phyloP scores from a whole-genome alignment of 2,329 filamentous ascomycete species.

The Stagonosporopsis cucurbitacearum region DNA sequence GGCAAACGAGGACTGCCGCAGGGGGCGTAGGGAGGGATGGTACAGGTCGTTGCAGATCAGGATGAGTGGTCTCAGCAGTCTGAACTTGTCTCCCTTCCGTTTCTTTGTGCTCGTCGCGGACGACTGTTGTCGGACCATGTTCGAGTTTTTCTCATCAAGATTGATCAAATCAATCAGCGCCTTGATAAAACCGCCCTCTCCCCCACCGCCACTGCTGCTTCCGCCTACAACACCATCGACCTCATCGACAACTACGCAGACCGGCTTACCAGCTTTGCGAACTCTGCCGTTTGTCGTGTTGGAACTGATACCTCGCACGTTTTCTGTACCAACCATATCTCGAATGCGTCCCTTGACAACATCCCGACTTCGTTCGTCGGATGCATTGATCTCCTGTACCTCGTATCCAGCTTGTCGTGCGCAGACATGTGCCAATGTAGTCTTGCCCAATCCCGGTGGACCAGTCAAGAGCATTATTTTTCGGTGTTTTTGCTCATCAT shows the following conservation, averaged over 20 bases:
- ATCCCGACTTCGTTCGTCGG: constrained; percentile 87
- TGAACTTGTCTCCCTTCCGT: constrained; percentile 85
- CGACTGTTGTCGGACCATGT: constrained; percentile 43
- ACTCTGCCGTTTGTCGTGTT: constrained; percentile 62
- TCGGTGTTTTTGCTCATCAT: constrained; percentile 77
- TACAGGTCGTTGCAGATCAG: constrained; percentile 98
- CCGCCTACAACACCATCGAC: constrained; percentile 93
- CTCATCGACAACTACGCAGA: constrained; percentile 95
- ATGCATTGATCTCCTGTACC: constrained; percentile 96
- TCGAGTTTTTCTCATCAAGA: constrained; percentile 81
- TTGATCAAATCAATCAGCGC: constrained; percentile 89
- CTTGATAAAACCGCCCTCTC: constrained; percentile 94
- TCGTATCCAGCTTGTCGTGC: constrained; percentile 95
- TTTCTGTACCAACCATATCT: constrained; percentile 92
- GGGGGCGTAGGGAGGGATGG: constrained; percentile 81
- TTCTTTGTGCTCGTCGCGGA: constrained; percentile 50
- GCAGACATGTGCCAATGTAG: constrained; percentile 93
- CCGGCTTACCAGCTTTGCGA: constrained; percentile 78
- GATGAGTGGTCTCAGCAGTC: constrained; percentile 84
- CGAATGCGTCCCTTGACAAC: constrained; percentile 91
- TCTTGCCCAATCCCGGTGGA: constrained; percentile 93
- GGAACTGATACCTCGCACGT: constrained; percentile 74
- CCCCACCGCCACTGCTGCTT: constrained; percentile 65
- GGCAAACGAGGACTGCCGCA: constrained; percentile 83
- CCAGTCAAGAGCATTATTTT: constrained; percentile 92